Evolutionary conservation across 345 rosid species (phyloP).

Genomic region (Rhizophora mangle): DNA sequence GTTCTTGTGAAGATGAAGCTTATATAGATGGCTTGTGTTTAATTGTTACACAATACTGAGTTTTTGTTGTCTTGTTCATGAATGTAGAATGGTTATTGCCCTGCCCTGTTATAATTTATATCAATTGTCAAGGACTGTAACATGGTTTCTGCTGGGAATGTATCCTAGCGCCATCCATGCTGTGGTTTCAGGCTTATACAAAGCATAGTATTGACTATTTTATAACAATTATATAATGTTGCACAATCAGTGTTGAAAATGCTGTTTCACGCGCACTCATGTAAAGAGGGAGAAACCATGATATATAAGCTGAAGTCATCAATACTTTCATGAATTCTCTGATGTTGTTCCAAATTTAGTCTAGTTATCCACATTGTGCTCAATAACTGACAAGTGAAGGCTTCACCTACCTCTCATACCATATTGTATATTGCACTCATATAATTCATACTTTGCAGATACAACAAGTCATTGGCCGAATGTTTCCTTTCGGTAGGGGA

Average conservation of each 20-base stretch:
- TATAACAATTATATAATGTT: not conserved
- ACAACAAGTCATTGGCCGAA: conserved; percentile 60
- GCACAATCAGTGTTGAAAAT: not conserved
- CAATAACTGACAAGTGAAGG: not conserved
- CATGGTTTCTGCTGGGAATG: not conserved
- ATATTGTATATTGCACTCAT: not conserved
- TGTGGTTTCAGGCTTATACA: not conserved
- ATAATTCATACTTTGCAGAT: conserved; percentile 50
- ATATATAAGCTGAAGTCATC: not conserved
- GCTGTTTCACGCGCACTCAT: not conserved
- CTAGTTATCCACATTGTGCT: not conserved
- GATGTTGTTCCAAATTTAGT: not conserved
- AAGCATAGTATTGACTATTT: not conserved
- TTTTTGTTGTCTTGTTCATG: conserved; percentile 3
- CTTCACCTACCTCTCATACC: not conserved
- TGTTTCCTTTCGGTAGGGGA: conserved; percentile 99
- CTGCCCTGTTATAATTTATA: not conserved
- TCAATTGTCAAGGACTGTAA: not conserved
- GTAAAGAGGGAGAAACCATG: not conserved
- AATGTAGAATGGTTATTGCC: not conserved
- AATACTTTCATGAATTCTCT: not conserved
- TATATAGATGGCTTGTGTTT: not conserved
- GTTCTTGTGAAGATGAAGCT: not conserved
- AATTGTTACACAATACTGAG: not conserved
- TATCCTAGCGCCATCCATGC: not conserved